Evolutionary conservation across 202 grass and related monocot species (phyloP).

Genomic region (Elaeis oleifera): DNA sequence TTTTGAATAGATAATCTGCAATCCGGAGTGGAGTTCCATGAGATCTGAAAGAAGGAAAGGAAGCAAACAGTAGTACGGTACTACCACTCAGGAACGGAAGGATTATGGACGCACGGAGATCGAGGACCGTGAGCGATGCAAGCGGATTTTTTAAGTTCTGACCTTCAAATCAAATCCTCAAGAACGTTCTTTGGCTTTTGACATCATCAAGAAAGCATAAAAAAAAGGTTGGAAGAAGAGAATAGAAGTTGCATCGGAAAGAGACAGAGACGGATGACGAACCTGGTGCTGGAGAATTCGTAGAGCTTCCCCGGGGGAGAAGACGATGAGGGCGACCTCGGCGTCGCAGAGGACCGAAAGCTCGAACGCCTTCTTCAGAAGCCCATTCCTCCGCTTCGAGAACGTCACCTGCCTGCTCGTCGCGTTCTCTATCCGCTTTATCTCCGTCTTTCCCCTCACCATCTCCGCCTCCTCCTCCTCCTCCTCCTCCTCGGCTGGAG

Average conservation of each 20-base stretch:
- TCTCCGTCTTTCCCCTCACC: slow-evolving; percentile 25
- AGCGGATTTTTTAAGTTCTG: too few species aligned
- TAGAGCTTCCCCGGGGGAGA: slow-evolving; percentile 19
- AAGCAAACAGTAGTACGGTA: background rate
- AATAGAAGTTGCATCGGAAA: background rate
- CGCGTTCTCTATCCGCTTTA: slow-evolving; percentile 25
- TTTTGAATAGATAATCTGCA: too few species aligned
- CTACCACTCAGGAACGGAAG: too few species aligned
- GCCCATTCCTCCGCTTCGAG: slow-evolving; percentile 7
- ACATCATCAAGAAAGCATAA: too few species aligned
- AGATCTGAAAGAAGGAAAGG: background rate
- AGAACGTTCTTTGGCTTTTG: too few species aligned
- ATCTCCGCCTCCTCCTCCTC: background rate
- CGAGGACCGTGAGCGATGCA: too few species aligned
- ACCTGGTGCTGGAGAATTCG: slow-evolving; percentile 28
- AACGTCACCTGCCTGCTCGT: slow-evolving; percentile 25
- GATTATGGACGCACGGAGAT: too few species aligned
- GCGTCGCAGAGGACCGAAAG: slow-evolving; percentile 10
- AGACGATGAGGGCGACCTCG: slow-evolving; percentile 14
- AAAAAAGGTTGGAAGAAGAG: background rate
- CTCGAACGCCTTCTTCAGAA: slow-evolving; percentile 12
- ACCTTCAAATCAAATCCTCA: too few species aligned
- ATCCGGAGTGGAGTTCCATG: background rate
- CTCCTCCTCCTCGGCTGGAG: background rate
- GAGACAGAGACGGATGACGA: too few species aligned